phyloP scores from a whole-genome alignment of 2,329 filamentous ascomycete species.

The Nectriaceae sp. region DNA sequence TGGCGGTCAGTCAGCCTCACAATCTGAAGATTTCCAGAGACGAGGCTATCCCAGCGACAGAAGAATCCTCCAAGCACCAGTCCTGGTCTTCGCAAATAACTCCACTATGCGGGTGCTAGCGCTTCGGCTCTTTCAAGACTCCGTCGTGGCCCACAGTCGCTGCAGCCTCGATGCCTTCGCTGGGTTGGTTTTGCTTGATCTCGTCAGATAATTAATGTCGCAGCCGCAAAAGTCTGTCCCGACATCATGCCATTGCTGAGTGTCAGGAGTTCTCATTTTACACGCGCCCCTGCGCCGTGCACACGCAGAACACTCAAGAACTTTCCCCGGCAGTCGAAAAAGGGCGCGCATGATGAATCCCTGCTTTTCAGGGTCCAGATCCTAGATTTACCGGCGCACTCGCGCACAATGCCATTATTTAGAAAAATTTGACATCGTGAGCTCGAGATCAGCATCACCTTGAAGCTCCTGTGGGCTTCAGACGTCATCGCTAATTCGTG shows the following conservation, averaged over 20 bases:
- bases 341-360: background rate
- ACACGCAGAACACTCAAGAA: background rate
- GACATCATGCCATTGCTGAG: background rate
- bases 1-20: constrained; percentile 33
- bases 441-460: background rate
- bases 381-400: background rate
- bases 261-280: background rate
- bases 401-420: background rate
- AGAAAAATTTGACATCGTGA: background rate
- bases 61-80: background rate
- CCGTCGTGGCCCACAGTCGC: background rate
- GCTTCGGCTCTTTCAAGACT: background rate
- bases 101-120: background rate
- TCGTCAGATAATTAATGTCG: background rate
- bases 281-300: background rate
- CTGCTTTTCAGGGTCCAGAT: background rate
- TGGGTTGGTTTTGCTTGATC: background rate
- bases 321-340: no score
- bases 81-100: no score
- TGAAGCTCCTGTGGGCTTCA: constrained; percentile 12
- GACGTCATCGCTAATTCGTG: constrained; percentile 23
- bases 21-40: constrained; percentile 16
- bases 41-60: constrained; percentile 30
- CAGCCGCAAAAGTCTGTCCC: background rate
- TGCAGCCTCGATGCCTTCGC: background rate